Base-by-base conservation (phyloP, 1,284 basidiomycete species). In the Heterobasidion annosum region DNA sequence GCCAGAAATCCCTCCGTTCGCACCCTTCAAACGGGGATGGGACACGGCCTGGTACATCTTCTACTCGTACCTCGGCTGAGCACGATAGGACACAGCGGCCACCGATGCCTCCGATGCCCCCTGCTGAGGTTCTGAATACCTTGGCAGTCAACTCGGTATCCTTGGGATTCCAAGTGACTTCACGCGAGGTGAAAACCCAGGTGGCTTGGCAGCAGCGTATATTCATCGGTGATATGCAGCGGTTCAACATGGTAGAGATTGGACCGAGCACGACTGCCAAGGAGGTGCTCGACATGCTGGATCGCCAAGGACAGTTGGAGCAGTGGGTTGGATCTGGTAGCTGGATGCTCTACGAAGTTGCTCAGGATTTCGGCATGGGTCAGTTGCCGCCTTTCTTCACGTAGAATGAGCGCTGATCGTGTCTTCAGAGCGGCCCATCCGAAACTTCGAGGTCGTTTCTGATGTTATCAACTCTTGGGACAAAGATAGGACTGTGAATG, bases 301-400 rank as follows among this genome's bases (percentile, higher is more conserved):
- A 83, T 48, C 70, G 71, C 19, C 81, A 86, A 65, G 84, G 82
- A 15, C 73, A 74, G 56, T 69, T 88, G 50, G 76, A 77, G 52
- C 74, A 76, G 54, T 75, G 76, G 67, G 71, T 73, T n/a, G 78
- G 78, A 4, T 70, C 61, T 45, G 82, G 79, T 19, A 78, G 78
- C 15, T 91, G 87, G 87, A 89, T 90, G 82, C 64, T 91, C 44
- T 91, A 78, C 67, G 89, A 91, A 68, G 68, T 89, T 50, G 83
- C 83, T 18, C 84, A 89, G 62, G 89, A 91, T 63, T 90, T 90
- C 65, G 89, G 88, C 58, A 88, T 91, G 86, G 88, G 88, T 90
- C 61, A 58, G 83, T 67, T 6, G 58, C n/a, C 33, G 35, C 60
- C 50, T 35, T 34, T 25, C 35, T 56, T 46, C 32, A 32, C 18